Conservation (phyloP, 2,329 filamentous ascomycete species). For the Stagonosporopsis rhizophila region DNA sequence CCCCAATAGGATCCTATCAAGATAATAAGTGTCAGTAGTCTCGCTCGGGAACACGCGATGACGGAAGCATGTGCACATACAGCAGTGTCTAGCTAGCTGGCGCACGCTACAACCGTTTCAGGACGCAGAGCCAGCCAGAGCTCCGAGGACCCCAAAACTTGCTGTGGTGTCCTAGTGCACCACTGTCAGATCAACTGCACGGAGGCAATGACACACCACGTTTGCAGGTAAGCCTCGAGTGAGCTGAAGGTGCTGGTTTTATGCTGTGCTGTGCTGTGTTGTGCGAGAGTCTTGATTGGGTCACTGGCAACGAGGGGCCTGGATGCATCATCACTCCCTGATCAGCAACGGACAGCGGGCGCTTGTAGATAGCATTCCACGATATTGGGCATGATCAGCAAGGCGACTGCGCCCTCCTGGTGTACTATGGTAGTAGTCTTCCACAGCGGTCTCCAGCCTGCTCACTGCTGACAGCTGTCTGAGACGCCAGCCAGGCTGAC, state of each 20-base stretch:
- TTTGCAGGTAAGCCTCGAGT: not conserved
- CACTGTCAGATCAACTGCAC: not conserved
- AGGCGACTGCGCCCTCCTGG: constrained; percentile 1
- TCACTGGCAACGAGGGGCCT: not conserved
- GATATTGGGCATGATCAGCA: constrained; percentile 13
- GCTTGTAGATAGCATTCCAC: constrained; percentile 4
- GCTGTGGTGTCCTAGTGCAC: not conserved
- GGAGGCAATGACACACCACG: not conserved
- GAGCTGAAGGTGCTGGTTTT: not conserved
- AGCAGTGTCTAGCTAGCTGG: not conserved
- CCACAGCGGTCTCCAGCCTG: not conserved
- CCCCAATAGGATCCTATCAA: too few species aligned
- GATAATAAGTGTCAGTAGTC: too few species aligned
- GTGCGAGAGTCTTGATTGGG: not conserved
- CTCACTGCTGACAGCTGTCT: not conserved
- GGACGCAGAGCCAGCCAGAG: not conserved
- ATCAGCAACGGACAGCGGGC: constrained; percentile 8
- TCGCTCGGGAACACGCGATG: not conserved
- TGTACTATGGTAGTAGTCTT: too few species aligned
- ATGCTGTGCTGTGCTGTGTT: too few species aligned
- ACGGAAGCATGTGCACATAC: constrained; percentile 1
- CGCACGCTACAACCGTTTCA: not conserved
- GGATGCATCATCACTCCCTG: constrained; percentile 1
- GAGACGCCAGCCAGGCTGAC: not conserved
- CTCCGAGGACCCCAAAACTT: not conserved